Conservation (phyloP, 805 yeast species). For the Metschnikowia aberdeeniae region DNA sequence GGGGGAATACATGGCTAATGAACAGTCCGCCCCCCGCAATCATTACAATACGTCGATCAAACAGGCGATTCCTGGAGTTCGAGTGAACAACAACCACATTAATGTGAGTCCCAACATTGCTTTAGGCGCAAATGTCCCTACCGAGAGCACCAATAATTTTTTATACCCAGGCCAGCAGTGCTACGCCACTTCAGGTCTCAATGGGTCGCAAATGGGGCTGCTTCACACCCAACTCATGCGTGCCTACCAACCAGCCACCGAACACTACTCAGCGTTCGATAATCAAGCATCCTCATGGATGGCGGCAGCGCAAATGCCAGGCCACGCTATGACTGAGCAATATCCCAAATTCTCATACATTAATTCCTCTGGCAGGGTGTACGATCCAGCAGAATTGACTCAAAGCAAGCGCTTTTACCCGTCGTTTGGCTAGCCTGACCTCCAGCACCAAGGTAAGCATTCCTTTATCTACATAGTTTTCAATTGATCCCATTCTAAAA, state of each 20-base stretch:
- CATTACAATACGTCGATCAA: neutral
- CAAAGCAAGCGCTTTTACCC: neutral
- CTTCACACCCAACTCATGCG: neutral
- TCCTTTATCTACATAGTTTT: neutral
- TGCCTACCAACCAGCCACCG: constrained; percentile 1
- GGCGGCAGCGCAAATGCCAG: neutral
- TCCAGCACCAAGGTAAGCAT: neutral
- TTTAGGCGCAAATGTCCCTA: neutral
- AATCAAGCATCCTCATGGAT: neutral
- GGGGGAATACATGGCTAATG: neutral
- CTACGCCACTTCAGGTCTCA: neutral
- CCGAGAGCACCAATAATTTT: constrained; percentile 5
- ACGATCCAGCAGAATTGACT: neutral
- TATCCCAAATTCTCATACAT: constrained; percentile 1
- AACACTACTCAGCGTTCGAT: constrained; percentile 1
- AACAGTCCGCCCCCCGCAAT: neutral
- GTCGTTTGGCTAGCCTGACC: neutral
- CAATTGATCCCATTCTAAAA: neutral
- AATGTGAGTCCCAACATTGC: neutral
- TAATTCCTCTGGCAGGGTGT: neutral
- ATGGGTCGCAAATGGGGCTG: neutral
- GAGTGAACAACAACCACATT: neutral
- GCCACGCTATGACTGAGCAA: neutral
- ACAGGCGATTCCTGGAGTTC: neutral
- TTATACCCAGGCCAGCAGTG: constrained; percentile 6